Percentiles rank a stretch among this genome's conserved stretches.
These are phyloP conservation scores for Cladosporium sp. DNA, from an alignment of 2,329 filamentous ascomycete species.

Conservation along the genomic window DNA sequence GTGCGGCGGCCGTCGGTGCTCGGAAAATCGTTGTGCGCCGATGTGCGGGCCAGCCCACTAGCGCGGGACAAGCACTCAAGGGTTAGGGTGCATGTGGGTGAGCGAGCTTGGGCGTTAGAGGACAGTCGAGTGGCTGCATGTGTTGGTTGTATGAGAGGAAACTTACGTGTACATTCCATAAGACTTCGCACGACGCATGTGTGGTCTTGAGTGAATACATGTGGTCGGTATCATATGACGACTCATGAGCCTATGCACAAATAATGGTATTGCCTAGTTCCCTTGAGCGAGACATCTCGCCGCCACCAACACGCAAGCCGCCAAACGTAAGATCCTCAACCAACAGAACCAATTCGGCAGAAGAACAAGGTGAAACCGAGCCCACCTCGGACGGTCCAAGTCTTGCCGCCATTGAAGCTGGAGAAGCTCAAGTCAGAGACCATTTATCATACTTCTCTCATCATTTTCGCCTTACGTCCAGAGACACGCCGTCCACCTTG, in stretches of 20 bases:
- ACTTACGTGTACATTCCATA: background rate
- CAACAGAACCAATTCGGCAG: background rate
- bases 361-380: background rate
- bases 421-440: conserved; percentile 48
- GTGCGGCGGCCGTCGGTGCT: conserved; percentile 1
- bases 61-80: background rate
- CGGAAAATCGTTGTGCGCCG: conserved; percentile 13
- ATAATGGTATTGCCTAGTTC: conserved; percentile 23
- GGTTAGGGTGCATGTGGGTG: conserved; percentile 4
- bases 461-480: conserved; percentile 40
- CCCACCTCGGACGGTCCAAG: conserved; percentile 18
- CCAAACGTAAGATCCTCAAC: conserved; percentile 3
- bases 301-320: conserved; percentile 30
- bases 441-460: conserved; percentile 51
- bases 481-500: conserved; percentile 14
- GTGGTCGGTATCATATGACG: background rate
- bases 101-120: too few species aligned
- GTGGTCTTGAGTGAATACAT: background rate
- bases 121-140: too few species aligned
- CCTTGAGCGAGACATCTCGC: conserved; percentile 32
- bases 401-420: conserved; percentile 54
- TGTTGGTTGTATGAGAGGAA: too few species aligned
- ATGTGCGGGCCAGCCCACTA: background rate
- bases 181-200: background rate
- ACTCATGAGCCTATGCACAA: background rate